Evolutionary conservation across 352 stramenopile genomes (phyloP), one percentile per base, ranked within the genome.

Genomic region (Globisporangium echinulatum): DNA sequence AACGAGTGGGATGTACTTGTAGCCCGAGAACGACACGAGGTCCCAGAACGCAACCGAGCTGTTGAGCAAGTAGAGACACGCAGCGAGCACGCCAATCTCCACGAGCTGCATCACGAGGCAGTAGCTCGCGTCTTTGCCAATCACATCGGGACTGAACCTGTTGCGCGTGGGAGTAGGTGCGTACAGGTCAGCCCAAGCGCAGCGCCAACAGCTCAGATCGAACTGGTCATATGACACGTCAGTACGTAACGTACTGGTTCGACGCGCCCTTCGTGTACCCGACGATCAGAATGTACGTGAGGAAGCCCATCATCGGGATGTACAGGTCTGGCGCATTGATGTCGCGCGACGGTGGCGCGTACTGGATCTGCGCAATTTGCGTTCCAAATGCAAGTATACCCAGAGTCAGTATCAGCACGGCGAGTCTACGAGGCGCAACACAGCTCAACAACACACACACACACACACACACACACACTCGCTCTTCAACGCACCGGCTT

Each of bases 281-380:
- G 63, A 97, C 97, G 10, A 99, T 87, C 52, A 99, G 73, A 52
- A 98, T 97, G 74, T 99, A 99, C 15, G 97, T 99, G 56, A 99
- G 83, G 42, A 99, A 97, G n/a, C 94, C 90, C 97, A 99, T 99
- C 47, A 97, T 62, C 10, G 97, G 97, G 37, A 99, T 92, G 74
- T 99, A 99, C 37, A 99, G 74, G 77, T 99, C 97, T 1, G 96
- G 96, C 5, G 97, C 96, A 67, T 99, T 99, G 59, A 97, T 85
- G 72, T 99, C 97, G 43, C 86, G 69, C 47, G 88, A 87, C 14
- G 97, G 97, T n/a, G 96, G 82, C 46, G 89, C 87, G 57, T 92
- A 96, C 49, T 90, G 82, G 50, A 66, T 80, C 77, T 87, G 56
- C 6, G 59, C n/a, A n/a, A 55, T 56, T 44, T 54, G 39, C 19